These are phyloP conservation scores for Cenchrus purpureus DNA, from an alignment of 176 grass and related monocot species.

Conservation along the genomic window DNA sequence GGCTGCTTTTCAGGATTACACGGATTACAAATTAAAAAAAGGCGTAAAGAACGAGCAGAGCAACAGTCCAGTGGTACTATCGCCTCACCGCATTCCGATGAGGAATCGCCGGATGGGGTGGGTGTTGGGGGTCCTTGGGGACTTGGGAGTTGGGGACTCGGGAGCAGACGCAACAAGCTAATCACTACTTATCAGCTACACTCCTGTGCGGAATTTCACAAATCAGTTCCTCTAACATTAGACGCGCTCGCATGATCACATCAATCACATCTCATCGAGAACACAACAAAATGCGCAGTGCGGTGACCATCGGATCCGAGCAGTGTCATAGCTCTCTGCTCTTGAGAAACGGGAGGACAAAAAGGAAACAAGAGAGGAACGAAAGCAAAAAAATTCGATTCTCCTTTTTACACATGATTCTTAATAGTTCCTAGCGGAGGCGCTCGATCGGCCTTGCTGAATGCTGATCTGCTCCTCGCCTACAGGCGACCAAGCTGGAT, in stretches of 20 bases:
- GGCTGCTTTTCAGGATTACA: neutral
- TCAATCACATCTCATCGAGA: conserved; percentile 6
- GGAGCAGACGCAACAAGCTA: neutral
- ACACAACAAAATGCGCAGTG: neutral
- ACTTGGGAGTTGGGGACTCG: no score
- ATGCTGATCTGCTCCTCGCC: neutral
- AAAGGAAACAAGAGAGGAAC: neutral
- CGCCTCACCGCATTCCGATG: conserved; percentile 44
- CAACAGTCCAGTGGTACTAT: conserved; percentile 21
- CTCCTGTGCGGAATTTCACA: neutral
- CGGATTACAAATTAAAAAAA: neutral
- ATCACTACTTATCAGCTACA: neutral
- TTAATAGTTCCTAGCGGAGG: neutral
- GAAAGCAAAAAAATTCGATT: neutral
- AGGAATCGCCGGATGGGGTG: conserved; percentile 1
- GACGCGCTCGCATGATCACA: neutral
- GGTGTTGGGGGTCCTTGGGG: no score
- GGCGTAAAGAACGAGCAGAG: neutral
- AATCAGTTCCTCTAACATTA: conserved; percentile 7
- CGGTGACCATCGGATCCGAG: neutral
- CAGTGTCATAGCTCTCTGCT: conserved; percentile 8
- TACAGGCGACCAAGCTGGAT: neutral
- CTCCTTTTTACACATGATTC: conserved; percentile 40
- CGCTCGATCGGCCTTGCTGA: neutral
- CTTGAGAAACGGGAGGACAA: neutral